Base-by-base conservation (phyloP, 108 stramenopile genomes). In the Aurantiochytrium sp. region DNA sequence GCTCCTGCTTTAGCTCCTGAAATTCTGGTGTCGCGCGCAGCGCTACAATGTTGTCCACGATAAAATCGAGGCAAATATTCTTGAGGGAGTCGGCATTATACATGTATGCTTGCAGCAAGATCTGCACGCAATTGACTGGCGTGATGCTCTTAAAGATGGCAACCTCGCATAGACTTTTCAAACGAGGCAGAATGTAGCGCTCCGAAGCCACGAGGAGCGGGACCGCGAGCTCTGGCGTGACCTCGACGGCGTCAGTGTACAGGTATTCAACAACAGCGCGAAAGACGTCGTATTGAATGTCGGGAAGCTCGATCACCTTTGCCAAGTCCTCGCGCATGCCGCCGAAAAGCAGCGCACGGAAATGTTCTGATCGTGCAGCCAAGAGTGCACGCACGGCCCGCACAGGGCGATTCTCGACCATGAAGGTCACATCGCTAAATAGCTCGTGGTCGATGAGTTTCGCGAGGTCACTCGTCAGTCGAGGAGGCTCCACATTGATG, bases 111-210 rank as follows among this genome's bases (percentile, higher is more conserved):
- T 90, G 49, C 25, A 92, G 72, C 35, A 92, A 88, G 5, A 90
- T 73, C 51, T 59, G 83, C 64, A 89, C 44, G 89, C 92, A 64
- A 42, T 49, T 83, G 5, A 60, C 90, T 6, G 87, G 90, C 47
- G 90, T 89, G 60, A 93, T 90, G 49, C 83, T 76, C 60, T 89
- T 60, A 12, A 89, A 72, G 71, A 93, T 93, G 35, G 76, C 91
- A 90, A 97, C 97, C 89, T 98, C 97, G 90, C 97, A 98, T 3
- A 97, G 60, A 1, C 94, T 94, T 91, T 97, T 98, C 58, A 98
- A 92, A 10, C 98, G 93, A 44, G 96, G 96, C 73, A 98, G 90
- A 94, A 97, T 95, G 91, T 96, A 98, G 64, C 93, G 95, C 91
- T 98, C 98, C 83, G 97, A 95, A 3, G 97, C 96, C 87, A 97